A percentile compares a stretch with the other conserved stretches of the same genome.
These are phyloP conservation scores for Naematelia aurantialba DNA, from an alignment of 768 basidiomycete genomes.

Conservation along the genomic window DNA sequence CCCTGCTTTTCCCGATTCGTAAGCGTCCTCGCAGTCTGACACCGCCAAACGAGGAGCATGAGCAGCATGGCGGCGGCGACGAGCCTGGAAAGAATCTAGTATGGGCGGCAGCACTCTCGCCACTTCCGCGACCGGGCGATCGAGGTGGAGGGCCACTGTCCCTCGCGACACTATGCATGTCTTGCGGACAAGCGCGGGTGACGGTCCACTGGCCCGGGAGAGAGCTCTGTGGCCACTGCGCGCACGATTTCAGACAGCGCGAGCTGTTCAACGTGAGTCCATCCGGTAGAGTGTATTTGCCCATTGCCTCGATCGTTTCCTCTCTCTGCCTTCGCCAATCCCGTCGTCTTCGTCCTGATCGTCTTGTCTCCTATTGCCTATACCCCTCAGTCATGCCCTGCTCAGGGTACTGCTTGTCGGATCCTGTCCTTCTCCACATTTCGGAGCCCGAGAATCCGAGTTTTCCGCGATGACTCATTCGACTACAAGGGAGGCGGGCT, in stretches of 20 bases:
- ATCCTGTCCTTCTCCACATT: background rate
- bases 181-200: background rate
- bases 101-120: background rate
- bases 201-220: background rate
- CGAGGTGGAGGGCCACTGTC: background rate
- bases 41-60: background rate
- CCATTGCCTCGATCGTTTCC: background rate
- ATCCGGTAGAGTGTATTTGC: background rate
- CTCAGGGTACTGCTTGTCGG: no score
- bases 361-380: no score
- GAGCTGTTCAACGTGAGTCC: background rate
- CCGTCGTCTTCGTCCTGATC: no score
- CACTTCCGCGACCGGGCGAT: background rate
- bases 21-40: background rate
- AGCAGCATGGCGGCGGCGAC: background rate
- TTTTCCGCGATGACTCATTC: background rate
- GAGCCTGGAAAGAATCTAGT: background rate
- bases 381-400: no score
- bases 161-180: background rate
- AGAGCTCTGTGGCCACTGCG: background rate
- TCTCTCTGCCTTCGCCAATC: background rate
- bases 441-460: background rate
- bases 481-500: no score
- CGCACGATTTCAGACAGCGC: background rate
- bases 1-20: conserved; percentile 21